Conservation (phyloP, 2,329 filamentous ascomycete genomes). For the Colletotrichum navitas region DNA sequence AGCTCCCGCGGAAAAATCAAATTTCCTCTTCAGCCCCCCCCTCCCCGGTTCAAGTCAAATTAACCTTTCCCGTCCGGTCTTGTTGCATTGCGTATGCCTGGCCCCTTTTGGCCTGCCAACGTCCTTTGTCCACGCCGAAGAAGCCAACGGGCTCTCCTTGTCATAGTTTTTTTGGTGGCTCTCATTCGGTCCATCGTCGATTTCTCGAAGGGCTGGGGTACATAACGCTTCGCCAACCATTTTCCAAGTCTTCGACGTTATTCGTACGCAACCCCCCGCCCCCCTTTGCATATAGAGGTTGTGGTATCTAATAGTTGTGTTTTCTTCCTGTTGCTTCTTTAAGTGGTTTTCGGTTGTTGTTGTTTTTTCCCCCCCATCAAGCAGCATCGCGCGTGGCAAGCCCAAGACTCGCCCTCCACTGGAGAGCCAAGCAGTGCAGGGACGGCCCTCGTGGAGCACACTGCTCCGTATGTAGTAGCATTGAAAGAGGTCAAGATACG, state of each 20-base stretch:
- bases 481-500: background rate
- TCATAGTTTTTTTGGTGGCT: slow-evolving; percentile 1
- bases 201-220: background rate
- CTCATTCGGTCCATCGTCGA: background rate
- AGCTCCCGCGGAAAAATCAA: slow-evolving; percentile 1
- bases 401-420: slow-evolving; percentile 8
- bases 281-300: background rate
- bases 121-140: slow-evolving; percentile 23
- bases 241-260: background rate
- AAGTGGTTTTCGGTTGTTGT: background rate
- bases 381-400: slow-evolving; percentile 16
- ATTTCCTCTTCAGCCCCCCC: background rate
- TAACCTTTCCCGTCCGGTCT: slow-evolving; percentile 28
- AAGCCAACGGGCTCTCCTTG: slow-evolving; percentile 30
- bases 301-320: background rate
- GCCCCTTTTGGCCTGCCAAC: slow-evolving; percentile 14
- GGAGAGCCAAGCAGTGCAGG: background rate
- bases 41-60: slow-evolving; percentile 17
- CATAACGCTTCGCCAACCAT: slow-evolving; percentile 17
- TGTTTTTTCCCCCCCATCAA: background rate
- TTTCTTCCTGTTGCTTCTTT: background rate
- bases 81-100: slow-evolving; percentile 13
- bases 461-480: background rate
- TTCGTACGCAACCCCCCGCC: background rate
- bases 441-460: background rate